These are phyloP conservation scores for Austroboletus eburneus DNA, from an alignment of 768 basidiomycete genomes.

Conservation along the genomic window DNA sequence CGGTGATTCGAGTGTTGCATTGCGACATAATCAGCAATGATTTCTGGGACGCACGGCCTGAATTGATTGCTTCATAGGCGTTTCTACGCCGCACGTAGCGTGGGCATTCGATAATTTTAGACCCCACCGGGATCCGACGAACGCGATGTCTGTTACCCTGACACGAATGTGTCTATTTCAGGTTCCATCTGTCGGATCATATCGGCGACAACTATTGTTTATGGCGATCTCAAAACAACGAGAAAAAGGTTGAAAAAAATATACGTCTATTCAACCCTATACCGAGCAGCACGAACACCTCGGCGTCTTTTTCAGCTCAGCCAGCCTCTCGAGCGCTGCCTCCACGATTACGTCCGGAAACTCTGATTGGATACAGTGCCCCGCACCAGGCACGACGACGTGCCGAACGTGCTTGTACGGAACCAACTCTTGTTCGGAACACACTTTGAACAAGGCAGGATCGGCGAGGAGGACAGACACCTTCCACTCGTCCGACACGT, in stretches of 20 bases:
- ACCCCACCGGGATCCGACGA: no score
- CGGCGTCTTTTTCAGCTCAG: conserved; percentile 4
- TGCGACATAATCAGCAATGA: conserved; percentile 80
- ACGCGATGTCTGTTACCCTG: no score
- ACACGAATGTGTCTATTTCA: no score
- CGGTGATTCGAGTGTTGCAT: conserved; percentile 55
- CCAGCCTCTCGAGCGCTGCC: conserved; percentile 12
- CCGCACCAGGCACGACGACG: conserved; percentile 10
- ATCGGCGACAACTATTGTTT: no score
- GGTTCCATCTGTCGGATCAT: no score
- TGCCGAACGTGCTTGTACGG: conserved; percentile 12
- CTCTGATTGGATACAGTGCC: conserved; percentile 28
- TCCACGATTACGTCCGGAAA: conserved; percentile 19
- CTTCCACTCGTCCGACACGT: conserved; percentile 6
- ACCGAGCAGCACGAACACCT: no score
- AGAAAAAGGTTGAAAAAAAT: no score
- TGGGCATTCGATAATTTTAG: no score
- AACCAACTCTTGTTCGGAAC: conserved; percentile 6
- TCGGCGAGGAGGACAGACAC: conserved; percentile 18
- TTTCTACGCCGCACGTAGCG: no score
- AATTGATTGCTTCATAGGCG: conserved; percentile 38
- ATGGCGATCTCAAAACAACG: no score
- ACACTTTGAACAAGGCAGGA: conserved; percentile 3
- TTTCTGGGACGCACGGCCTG: conserved; percentile 69
- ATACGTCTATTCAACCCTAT: no score